phyloP scores from a whole-genome alignment of 441 rosid species.

The Kokia cookei region DNA sequence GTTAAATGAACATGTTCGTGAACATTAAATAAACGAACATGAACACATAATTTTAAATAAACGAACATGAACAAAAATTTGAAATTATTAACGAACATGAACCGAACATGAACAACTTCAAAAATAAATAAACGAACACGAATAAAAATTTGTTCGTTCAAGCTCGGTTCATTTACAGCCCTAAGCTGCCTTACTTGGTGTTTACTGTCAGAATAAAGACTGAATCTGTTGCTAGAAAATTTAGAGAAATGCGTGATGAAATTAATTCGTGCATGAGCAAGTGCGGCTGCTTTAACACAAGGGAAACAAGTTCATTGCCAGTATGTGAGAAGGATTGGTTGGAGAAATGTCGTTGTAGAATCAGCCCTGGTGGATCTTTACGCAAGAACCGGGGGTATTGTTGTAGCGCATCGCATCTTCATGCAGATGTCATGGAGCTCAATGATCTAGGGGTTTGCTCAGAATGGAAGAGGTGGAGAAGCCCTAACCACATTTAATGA shows the following conservation, averaged over 20 bases:
- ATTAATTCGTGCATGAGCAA: constrained; percentile 63
- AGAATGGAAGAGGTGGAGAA: constrained; percentile 73
- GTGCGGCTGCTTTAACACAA: constrained; percentile 54
- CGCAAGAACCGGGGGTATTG: constrained; percentile 70
- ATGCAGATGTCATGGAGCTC: constrained; percentile 71
- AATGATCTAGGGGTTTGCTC: constrained; percentile 75
- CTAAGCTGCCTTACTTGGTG: constrained; percentile 76
- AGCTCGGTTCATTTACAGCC: no score
- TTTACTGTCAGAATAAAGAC: constrained; percentile 67
- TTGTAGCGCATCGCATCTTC: constrained; percentile 48
- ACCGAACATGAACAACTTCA: no score
- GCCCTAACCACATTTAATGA: constrained; percentile 48
- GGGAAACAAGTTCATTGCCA: constrained; percentile 87
- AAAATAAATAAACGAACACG: no score
- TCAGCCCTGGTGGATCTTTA: constrained; percentile 84
- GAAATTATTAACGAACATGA: no score
- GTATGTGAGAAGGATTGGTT: constrained; percentile 66
- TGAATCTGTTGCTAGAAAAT: constrained; percentile 49
- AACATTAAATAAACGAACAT: no score
- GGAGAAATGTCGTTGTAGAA: constrained; percentile 63
- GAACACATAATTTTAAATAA: no score
- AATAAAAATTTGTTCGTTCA: no score
- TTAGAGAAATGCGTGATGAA: constrained; percentile 39
- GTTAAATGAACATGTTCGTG: no score
- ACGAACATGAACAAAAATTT: no score